These are phyloP conservation scores for Coemansia sp. DNA, from an alignment of 192 early-diverging fungal species.

Conservation along the genomic window DNA sequence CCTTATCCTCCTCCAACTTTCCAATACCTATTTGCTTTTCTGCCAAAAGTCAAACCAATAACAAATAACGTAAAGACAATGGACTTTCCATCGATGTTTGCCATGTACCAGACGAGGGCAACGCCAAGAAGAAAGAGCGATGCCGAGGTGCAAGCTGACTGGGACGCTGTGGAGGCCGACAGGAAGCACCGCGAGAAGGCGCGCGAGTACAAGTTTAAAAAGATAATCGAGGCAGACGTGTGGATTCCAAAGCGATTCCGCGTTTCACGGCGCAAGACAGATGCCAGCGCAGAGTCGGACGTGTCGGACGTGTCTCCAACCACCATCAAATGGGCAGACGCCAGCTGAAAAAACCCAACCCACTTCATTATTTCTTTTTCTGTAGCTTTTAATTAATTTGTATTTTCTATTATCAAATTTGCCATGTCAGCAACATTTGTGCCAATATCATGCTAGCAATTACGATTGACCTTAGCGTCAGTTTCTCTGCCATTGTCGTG, in stretches of 20 bases:
- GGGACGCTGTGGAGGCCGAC: slow-evolving; percentile 27
- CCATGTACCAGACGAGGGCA: slow-evolving; percentile 18
- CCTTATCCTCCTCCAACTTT: neutral
- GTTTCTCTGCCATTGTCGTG: neutral
- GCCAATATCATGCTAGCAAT: slow-evolving; percentile 10
- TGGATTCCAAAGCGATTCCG: slow-evolving; percentile 12
- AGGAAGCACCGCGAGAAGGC: slow-evolving; percentile 21
- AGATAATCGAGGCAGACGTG: slow-evolving; percentile 13
- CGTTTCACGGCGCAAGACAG: slow-evolving; percentile 7
- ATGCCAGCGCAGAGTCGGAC: slow-evolving; percentile 5
- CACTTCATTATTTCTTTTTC: neutral
- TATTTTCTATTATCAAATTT: neutral
- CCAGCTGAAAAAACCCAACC: neutral
- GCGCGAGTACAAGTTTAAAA: slow-evolving; percentile 25
- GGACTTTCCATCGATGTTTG: slow-evolving; percentile 17
- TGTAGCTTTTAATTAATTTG: neutral
- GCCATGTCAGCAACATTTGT: slow-evolving; percentile 1
- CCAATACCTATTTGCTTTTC: neutral
- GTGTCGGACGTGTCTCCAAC: slow-evolving; percentile 10
- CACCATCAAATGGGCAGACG: slow-evolving; percentile 32
- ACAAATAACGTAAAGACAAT: neutral
- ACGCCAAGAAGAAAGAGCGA: slow-evolving; percentile 9
- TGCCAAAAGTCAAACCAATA: too few relatives aligned
- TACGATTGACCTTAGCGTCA: slow-evolving; percentile 14
- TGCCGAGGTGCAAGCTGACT: slow-evolving; percentile 16